These are phyloP conservation scores for Kuraishia ogatae DNA, from an alignment of 805 yeast genomes.

Conservation along the genomic window DNA sequence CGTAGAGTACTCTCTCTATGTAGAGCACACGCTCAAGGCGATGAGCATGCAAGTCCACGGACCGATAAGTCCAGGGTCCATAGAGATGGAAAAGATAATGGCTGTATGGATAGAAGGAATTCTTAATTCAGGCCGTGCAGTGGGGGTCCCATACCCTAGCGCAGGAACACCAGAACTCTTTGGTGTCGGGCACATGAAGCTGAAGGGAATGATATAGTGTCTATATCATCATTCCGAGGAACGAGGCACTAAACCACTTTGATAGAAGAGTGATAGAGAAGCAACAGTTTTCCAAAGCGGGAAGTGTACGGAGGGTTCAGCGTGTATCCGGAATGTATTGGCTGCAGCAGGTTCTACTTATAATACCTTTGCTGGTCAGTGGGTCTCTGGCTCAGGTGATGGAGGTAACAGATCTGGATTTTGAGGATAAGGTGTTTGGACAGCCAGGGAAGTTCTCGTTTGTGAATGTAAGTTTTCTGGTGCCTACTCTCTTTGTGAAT, in stretches of 20 bases:
- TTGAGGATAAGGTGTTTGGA: background rate
- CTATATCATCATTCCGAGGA: no score
- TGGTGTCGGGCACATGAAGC: no score
- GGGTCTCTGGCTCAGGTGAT: background rate
- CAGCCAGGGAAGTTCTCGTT: conserved; percentile 3
- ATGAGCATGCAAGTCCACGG: background rate
- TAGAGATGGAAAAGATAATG: background rate
- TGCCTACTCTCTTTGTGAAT: background rate
- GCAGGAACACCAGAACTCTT: no score
- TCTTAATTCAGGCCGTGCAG: background rate
- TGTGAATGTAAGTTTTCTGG: conserved; percentile 2
- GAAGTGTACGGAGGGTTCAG: no score
- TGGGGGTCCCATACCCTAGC: no score
- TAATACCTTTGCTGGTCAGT: background rate
- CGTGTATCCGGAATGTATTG: background rate
- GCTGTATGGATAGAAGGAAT: background rate
- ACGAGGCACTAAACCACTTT: no score
- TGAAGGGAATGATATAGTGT: no score
- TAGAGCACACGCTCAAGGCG: no score
- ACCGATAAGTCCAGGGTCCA: background rate
- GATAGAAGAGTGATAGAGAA: no score
- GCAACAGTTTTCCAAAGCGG: background rate
- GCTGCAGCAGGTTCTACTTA: background rate
- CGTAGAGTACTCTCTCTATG: no score
- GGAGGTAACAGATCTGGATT: conserved; percentile 2